phyloP scores from a whole-genome alignment of 106 monocot species.

The Gastrodia elata region DNA sequence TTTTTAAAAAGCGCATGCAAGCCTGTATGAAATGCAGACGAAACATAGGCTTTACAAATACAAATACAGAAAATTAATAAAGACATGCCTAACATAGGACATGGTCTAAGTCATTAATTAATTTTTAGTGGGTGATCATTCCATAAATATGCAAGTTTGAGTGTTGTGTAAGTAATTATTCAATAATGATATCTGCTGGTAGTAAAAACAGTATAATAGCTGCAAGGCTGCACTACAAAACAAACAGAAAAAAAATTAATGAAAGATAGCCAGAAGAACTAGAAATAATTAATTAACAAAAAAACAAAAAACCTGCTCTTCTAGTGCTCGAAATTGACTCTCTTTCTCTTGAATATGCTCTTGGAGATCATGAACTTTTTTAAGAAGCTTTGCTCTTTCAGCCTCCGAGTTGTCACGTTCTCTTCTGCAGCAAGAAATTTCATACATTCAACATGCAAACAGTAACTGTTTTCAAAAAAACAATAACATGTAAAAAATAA shows the following conservation, averaged over 20 bases:
- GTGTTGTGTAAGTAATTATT: not conserved
- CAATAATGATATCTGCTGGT: not conserved
- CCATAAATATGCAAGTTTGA: no score
- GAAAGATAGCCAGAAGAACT: not conserved
- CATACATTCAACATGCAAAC: not conserved
- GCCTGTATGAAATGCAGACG: not conserved
- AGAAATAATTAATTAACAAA: no score
- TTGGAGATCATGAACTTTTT: slow-evolving; percentile 88
- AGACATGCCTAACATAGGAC: not conserved
- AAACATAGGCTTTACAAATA: not conserved
- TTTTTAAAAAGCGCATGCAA: not conserved
- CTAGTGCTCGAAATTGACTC: slow-evolving; percentile 49
- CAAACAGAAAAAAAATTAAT: not conserved
- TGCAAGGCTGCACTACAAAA: not conserved
- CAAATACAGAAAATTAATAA: not conserved
- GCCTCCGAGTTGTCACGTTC: slow-evolving; percentile 79
- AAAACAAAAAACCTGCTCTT: slow-evolving; percentile 64
- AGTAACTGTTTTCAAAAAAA: not conserved
- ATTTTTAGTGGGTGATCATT: no score
- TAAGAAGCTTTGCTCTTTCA: slow-evolving; percentile 67
- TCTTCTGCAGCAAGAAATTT: slow-evolving; percentile 47
- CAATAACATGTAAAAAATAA: not conserved
- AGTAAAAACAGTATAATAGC: not conserved
- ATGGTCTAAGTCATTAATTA: no score
- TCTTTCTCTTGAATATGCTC: slow-evolving; percentile 74